These are phyloP conservation scores for Epichloe hybrida DNA, from an alignment of 2,329 filamentous ascomycete genomes.

Conservation along the genomic window DNA sequence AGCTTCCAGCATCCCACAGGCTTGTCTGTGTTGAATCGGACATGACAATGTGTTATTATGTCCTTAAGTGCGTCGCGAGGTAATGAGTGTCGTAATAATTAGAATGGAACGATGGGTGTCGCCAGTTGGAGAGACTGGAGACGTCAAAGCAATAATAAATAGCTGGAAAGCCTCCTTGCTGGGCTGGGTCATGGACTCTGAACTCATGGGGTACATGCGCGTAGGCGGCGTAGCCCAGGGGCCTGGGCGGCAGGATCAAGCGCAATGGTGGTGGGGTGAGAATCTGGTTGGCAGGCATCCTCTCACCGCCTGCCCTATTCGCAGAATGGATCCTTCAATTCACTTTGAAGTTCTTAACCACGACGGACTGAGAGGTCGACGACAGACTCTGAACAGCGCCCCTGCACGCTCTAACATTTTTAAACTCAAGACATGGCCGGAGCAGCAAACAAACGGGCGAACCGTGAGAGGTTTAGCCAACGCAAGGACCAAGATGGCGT, in stretches of 20 bases:
- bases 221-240: background rate
- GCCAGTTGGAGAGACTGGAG: background rate
- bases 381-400: background rate
- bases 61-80: background rate
- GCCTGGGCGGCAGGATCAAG: background rate
- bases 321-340: background rate
- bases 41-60: constrained; percentile 10
- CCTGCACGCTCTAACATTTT: background rate
- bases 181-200: background rate
- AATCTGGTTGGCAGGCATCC: background rate
- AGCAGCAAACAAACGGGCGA: constrained; percentile 41
- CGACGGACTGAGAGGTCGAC: background rate
- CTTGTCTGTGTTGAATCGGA: constrained; percentile 10
- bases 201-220: background rate
- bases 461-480: constrained; percentile 52
- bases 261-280: no score
- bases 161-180: background rate
- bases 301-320: constrained; percentile 9
- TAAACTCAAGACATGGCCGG: constrained; percentile 13
- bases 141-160: background rate
- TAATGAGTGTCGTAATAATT: background rate
- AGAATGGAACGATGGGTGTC: background rate
- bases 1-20: constrained; percentile 14
- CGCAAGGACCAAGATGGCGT: constrained; percentile 36
- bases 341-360: background rate